Percentiles rank a stretch among this genome's conserved stretches.
Evolutionary conservation across 163 green algal species (phyloP).

Genomic region (Picocystis sp.): DNA sequence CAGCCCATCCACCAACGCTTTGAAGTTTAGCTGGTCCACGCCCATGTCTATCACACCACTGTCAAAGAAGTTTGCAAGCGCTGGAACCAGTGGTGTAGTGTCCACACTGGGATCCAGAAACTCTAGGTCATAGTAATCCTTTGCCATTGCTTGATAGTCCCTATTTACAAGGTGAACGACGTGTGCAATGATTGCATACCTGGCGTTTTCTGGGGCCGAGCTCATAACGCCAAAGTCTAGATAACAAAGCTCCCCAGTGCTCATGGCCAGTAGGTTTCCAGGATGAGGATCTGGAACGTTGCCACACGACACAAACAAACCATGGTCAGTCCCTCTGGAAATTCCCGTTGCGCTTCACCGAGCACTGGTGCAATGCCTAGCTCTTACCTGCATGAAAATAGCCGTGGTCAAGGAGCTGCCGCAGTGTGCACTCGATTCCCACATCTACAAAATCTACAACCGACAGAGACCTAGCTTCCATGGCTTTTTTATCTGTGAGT

Average conservation of each 20-base stretch:
- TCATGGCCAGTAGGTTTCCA: constrained; percentile 85
- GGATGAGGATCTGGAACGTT: constrained; percentile 15
- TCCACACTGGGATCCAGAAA: constrained; percentile 79
- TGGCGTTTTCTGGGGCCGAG: constrained; percentile 46
- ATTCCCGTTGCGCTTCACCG: too few species aligned
- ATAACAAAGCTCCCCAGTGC: constrained; percentile 68
- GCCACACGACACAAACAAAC: too few species aligned
- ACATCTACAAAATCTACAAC: constrained; percentile 85
- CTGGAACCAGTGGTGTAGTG: constrained; percentile 79
- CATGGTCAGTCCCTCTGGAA: too few species aligned
- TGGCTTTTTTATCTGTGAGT: constrained; percentile 59
- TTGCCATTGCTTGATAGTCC: constrained; percentile 34
- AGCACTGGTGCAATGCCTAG: too few species aligned
- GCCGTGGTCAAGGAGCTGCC: constrained; percentile 77
- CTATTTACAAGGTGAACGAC: constrained; percentile 95
- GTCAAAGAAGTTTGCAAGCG: constrained; percentile 78
- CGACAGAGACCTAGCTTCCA: constrained; percentile 45
- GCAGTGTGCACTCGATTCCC: constrained; percentile 84
- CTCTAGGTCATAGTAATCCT: constrained; percentile 47
- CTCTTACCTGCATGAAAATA: constrained; percentile 1
- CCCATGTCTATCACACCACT: constrained; percentile 25
- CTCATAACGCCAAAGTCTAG: constrained; percentile 93
- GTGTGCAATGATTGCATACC: constrained; percentile 77
- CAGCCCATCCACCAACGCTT: constrained; percentile 79
- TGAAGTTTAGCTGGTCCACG: constrained; percentile 78